Percentiles rank a stretch among this genome's conserved stretches.
Evolutionary conservation across 495 filamentous ascomycete species (phyloP).

Genomic region (Neurospora sp.): DNA sequence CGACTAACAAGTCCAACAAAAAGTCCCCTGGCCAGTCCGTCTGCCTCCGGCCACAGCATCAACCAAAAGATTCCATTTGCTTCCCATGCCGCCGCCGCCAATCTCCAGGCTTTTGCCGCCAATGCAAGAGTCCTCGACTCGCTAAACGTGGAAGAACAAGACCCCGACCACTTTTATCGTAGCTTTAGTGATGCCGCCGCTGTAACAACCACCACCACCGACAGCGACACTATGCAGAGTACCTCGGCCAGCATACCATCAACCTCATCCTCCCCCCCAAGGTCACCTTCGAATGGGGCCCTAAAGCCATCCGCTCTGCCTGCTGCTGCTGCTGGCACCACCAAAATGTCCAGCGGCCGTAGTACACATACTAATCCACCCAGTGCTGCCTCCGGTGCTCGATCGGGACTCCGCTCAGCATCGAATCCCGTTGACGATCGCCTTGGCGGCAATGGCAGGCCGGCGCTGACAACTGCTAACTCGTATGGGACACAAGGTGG

Average conservation of each 20-base stretch:
- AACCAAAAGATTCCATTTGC: conserved; percentile 10
- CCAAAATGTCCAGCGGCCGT: conserved; percentile 21
- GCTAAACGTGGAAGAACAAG: conserved; percentile 13
- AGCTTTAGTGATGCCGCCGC: conserved; percentile 15
- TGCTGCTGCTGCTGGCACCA: conserved; percentile 24
- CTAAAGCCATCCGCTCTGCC: not conserved
- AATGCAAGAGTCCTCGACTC: conserved; percentile 21
- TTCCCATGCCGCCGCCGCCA: conserved; percentile 30
- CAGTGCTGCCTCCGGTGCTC: conserved; percentile 5
- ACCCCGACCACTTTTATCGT: conserved; percentile 46
- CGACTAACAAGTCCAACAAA: not conserved
- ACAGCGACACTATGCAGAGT: conserved; percentile 5
- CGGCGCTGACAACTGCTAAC: conserved; percentile 20
- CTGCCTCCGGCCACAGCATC: not conserved
- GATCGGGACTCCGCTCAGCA: conserved; percentile 32
- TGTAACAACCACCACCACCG: not conserved
- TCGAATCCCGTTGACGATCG: conserved; percentile 41
- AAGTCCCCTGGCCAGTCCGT: not conserved
- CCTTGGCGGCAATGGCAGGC: conserved; percentile 11
- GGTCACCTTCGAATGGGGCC: not conserved
- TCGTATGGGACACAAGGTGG: conserved; percentile 13
- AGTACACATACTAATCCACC: conserved; percentile 12
- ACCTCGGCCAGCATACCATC: conserved; percentile 15
- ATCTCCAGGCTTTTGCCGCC: conserved; percentile 21
- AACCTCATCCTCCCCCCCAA: not conserved